Evolutionary conservation across 129 eudicot species (phyloP), one percentile per base, ranked within the genome.

Genomic region (Flaveria sonorensis): DNA sequence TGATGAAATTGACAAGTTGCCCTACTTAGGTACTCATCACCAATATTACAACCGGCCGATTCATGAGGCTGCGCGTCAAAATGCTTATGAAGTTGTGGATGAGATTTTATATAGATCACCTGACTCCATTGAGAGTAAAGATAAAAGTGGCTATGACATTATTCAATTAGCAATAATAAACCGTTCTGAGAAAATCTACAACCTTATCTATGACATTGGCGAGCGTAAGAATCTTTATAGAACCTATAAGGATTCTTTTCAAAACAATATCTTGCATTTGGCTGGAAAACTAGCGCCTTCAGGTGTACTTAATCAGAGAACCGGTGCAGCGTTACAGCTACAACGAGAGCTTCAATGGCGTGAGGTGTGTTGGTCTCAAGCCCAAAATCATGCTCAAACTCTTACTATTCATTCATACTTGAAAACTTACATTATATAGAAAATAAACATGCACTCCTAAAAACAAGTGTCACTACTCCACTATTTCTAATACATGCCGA

Each of bases 281-380:
- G 84, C 47, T 1, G 76, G 71, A 75, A 67, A 53, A 4, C 8
- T 73, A 8, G 71, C 81, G 2, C 76, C 76, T 24, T 64, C 67
- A 26, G 15, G 23, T 14, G 36, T 11, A 23, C 72, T 81, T 8
- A 69, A 6, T 60, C 14, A n/a, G 2, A 67, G 5, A 43, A 13
- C 77, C 26, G 85, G 85, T 6, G 77, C 81, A 28, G 77, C 77
- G 13, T 42, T 81, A 2, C 79, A 81, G 10, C 73, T 81, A 70
- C 84, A 81, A 21, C 36, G 71, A 18, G 81, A 81, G 32, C 75
- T 81, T 16, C 77, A 60, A 40, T 81, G 85, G 85, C 80, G 43
- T 2, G 78, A 74, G 78, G 78, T n/a, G n/a, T n/a, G n/a, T n/a
- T n/a, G n/a, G n/a, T n/a, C n/a, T n/a, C n/a, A n/a, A n/a, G n/a